Evolutionary conservation across 257 asterid species (phyloP), one percentile per base, ranked within the genome.

Genomic region (Nicotiana paniculata): DNA sequence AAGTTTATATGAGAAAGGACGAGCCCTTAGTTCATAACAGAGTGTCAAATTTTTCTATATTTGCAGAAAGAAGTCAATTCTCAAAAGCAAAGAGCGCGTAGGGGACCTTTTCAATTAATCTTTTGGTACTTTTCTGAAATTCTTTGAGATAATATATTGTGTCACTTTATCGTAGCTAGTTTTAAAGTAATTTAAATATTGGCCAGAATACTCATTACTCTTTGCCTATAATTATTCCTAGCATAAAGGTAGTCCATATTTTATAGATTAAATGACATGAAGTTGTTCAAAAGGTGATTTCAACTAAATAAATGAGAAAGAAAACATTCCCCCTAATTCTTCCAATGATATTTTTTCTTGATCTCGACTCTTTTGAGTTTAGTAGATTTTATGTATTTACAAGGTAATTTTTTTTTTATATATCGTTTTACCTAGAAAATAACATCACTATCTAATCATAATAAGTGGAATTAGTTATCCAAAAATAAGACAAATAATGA

Each of bases 111-210:
- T 10, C 77, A 32, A 30, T 21, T 21, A 21, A 21, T 18, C 33
- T 11, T 32, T 66, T 32, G 48, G 24, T 32, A 24, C 21, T 48
- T 43, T 12, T 13, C 28, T 11, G 4, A 24, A 70, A 74, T 26
- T 26, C 43, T 48, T 46, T 33, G 9, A 5, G 13, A 12, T 72
- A 21, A 21, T 43, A 5, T 3, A 70, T 46, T 26, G 79, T 74
- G 43, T 26, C 43, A 74, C 62, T 74, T 74, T 74, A 74, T 74
- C 28, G 15, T 74, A 74, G 78, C 26, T 48, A 48, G 18, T 24
- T 48, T 74, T 37, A 74, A 33, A 48, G 39, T 59, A 74, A 74
- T 74, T 21, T 74, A 74, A 48, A 70, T 70, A 74, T 74, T 74
- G 51, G 32, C 62, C 57, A 3, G 5, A 24, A 74, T 48, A 53